A percentile compares a stretch with the other conserved stretches of the same genome.
Evolutionary conservation across 2,329 filamentous ascomycete genomes (phyloP).

Genomic region (Cladosporium sp.): DNA sequence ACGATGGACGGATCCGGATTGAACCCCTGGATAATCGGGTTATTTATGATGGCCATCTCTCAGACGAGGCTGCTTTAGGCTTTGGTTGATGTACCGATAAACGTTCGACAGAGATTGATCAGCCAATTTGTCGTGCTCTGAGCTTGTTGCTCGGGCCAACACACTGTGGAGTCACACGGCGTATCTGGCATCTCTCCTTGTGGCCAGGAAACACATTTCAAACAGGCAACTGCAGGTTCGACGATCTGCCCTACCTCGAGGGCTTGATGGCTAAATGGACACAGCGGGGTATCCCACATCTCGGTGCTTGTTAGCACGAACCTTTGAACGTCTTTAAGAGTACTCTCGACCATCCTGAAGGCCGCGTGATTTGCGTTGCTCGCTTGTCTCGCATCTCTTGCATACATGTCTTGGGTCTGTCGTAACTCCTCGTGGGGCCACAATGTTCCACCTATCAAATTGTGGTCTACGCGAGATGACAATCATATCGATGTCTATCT

Average conservation of each 20-base stretch:
- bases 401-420: neutral
- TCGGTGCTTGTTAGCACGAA: neutral
- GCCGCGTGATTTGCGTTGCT: neutral
- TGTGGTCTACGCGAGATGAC: neutral
- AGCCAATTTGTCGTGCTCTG: neutral
- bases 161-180: neutral
- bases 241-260: neutral
- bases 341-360: neutral
- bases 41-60: constrained; percentile 33
- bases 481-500: neutral
- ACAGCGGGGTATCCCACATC: neutral
- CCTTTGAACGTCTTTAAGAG: neutral
- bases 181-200: neutral
- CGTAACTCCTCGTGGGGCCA: neutral
- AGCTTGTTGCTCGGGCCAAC: neutral
- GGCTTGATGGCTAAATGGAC: neutral
- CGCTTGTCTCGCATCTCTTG: neutral
- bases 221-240: neutral
- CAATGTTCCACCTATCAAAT: neutral
- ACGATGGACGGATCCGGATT: constrained; percentile 63
- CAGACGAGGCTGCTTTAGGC: too few species aligned
- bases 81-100: neutral
- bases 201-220: neutral
- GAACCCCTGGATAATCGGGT: constrained; percentile 60
- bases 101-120: neutral